phyloP scores from a whole-genome alignment of 2,329 filamentous ascomycete genomes.

The Fusarium sp. region DNA sequence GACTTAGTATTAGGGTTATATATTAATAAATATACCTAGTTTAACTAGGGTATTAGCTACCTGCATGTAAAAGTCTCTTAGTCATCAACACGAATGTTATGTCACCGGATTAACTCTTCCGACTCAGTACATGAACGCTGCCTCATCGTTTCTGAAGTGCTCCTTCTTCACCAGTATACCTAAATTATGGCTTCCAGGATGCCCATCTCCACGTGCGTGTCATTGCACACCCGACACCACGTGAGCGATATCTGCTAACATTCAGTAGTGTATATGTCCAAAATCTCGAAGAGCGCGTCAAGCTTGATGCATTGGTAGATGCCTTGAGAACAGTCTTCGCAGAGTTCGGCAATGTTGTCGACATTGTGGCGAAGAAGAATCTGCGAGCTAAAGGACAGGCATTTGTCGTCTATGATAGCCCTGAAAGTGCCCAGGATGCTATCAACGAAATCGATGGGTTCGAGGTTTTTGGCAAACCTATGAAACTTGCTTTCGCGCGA shows the following conservation, averaged over 20 bases:
- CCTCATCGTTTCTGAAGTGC: neutral
- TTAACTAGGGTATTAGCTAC: too few species aligned
- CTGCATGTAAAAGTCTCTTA: too few species aligned
- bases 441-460: slow-evolving; percentile 93
- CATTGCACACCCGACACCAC: slow-evolving; percentile 72
- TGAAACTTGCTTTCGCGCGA: slow-evolving; percentile 84
- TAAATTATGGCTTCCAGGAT: slow-evolving; percentile 51
- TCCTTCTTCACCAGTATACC: neutral
- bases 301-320: slow-evolving; percentile 78
- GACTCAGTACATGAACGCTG: too few species aligned
- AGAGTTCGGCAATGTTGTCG: slow-evolving; percentile 86
- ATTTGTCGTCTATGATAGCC: slow-evolving; percentile 87
- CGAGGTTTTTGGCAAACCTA: slow-evolving; percentile 89
- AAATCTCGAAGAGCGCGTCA: slow-evolving; percentile 93
- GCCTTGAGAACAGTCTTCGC: slow-evolving; percentile 82
- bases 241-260: slow-evolving; percentile 51
- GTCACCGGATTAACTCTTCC: too few species aligned
- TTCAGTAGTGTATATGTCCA: slow-evolving; percentile 70
- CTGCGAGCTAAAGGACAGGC: slow-evolving; percentile 94
- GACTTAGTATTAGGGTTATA: too few species aligned
- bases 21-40: too few species aligned
- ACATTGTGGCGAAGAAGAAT: slow-evolving; percentile 89
- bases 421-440: slow-evolving; percentile 81
- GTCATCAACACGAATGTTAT: too few species aligned
- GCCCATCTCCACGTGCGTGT: slow-evolving; percentile 75